Base-by-base conservation (phyloP, 208 protist genomes). In the Acanthamoeba royreba region DNA sequence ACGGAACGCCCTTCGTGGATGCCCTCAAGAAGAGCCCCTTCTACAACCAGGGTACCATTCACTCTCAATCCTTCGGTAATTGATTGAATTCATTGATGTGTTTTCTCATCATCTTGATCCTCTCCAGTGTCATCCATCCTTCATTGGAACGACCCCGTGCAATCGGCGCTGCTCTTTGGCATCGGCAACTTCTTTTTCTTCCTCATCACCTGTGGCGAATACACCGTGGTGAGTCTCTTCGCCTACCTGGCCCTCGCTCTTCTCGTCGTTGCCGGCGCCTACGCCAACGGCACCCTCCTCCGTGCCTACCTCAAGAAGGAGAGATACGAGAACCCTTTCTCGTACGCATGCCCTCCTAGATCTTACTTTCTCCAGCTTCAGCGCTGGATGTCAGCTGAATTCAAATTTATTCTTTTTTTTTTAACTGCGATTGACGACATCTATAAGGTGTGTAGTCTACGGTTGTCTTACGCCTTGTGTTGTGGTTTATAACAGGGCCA, bases 151-250 rank as follows among this genome's bases (percentile, higher is more conserved):
- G 88, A 93, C 42, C 63, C 88, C 25, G 58, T 93, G 11, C 63
- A 93, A 49, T 93, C 88, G 66, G 88, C 66, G 25, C 61, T 93
- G 31, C 63, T 93, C 72, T 93, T 93, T 25, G 88, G 88, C 72
- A 93, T 93, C 25, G 88, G 88, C 43, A 93, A 93, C 88, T 93
- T 93, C 72, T 93, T 93, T n/a, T 93, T 93, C 61, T 93, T 81
- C 72, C 72, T 93, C 35, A 93, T 93, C 38, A 93, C 88, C 33
- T 72, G n/a, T 81, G 88, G 88, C 38, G 88, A 93, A 15, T 93
- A 93, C 38, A 93, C 58, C 19, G 72, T 93, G 22, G 1, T 93
- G 46, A 93, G 46, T 47, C 72, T 93, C 13, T 79, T 93, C 13
- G 43, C 58, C 88, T 93, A 93, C 88, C 33, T 93, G 43, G 66